Base-by-base conservation (phyloP, 1,139 yeast species). In the Yamadazyma taylorii region DNA sequence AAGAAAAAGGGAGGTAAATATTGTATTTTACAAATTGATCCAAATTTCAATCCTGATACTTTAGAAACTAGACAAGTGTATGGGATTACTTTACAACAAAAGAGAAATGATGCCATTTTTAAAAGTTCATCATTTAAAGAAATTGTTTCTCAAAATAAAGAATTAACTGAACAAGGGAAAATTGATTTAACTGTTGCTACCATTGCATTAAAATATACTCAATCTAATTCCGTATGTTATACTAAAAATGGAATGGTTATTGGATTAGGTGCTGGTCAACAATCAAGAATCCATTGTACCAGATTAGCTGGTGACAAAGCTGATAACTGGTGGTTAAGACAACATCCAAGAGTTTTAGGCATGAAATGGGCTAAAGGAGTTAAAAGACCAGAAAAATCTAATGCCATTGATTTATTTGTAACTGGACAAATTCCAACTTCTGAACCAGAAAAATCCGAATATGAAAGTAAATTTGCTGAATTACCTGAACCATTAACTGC, bases 261-360 rank as follows among this genome's bases (percentile, higher is more conserved):
- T 58, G 98, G 98, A 51, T 79, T 92, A 56, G 98, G 98, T 58
- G 98, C 98, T 43, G 98, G 98, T 53, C 98, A 92, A 75, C 98
- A 92, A 73, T 88, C 97, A 36, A 85, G 98, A 73, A 92, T 92
- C 59, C 98, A 92, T 75, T 92, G 98, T 74, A 92, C 98, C 39
- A 84, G 98, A 73, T 79, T 92, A 54, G 98, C 98, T 36, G 98
- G 98, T 61, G 98, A 92, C 59, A 92, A 92, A 76, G 97, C 97
- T 48, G 97, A 92, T 67, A 89, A 88, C 78, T 92, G 97, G 97
- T 92, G 98, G 98, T 78, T 92, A 60, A 85, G 98, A 75, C 97
- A 92, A 67, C 97, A 92, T 66, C 97, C 97, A 53, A 80, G 75
- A 61, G 98, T 92, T 15, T 72, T 92, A 42, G 94, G 74, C 17